Evolutionary conservation across 495 filamentous ascomycete species (phyloP).

Genomic region (Beverwykella pulmonaria): DNA sequence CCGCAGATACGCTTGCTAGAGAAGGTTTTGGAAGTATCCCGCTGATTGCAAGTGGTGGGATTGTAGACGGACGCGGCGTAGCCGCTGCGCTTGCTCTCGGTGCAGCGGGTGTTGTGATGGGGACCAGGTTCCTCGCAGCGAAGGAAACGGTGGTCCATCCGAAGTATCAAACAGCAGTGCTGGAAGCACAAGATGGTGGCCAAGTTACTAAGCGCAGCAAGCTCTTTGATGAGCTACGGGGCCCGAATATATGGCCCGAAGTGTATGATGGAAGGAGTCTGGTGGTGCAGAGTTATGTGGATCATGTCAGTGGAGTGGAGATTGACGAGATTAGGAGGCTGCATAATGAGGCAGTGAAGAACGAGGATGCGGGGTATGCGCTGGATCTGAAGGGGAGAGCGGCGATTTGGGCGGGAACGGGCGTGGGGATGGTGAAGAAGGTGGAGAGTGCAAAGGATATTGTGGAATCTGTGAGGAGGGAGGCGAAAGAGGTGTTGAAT

Average conservation of each 20-base stretch:
- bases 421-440: slow-evolving; percentile 55
- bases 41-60: slow-evolving; percentile 68
- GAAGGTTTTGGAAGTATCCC: slow-evolving; percentile 37
- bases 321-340: slow-evolving; percentile 61
- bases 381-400: slow-evolving; percentile 60
- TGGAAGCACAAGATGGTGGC: slow-evolving; percentile 65
- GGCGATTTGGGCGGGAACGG: slow-evolving; percentile 67
- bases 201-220: slow-evolving; percentile 62
- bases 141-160: slow-evolving; percentile 61
- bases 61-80: slow-evolving; percentile 67
- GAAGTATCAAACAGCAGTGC: slow-evolving; percentile 62
- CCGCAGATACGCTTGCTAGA: slow-evolving; percentile 55
- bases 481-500: slow-evolving; percentile 27
- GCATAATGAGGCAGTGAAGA: slow-evolving; percentile 54
- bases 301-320: slow-evolving; percentile 56
- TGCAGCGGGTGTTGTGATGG: slow-evolving; percentile 68
- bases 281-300: slow-evolving; percentile 61
- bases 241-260: slow-evolving; percentile 68
- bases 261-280: slow-evolving; percentile 64
- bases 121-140: slow-evolving; percentile 70
- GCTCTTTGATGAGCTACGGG: slow-evolving; percentile 71
- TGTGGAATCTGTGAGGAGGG: slow-evolving; percentile 46
- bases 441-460: slow-evolving; percentile 52
- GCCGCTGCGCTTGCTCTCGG: slow-evolving; percentile 68
- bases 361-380: slow-evolving; percentile 51